Evolutionary conservation across 2,329 filamentous ascomycete species (phyloP), one percentile per base, ranked within the genome.

Genomic region (Beauveria brongniartii): DNA sequence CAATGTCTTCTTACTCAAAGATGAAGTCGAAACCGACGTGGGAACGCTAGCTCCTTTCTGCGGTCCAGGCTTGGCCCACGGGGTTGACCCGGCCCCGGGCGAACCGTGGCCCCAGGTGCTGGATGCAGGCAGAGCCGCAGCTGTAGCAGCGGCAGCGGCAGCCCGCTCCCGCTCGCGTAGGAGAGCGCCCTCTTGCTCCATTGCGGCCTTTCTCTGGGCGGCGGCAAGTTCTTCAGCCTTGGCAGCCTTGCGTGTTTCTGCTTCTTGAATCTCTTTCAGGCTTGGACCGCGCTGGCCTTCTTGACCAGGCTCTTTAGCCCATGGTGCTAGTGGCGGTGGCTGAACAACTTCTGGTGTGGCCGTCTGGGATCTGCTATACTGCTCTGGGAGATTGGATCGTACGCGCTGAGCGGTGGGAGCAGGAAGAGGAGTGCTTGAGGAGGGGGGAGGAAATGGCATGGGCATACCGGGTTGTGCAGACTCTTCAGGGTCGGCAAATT

Each of bases 211-310:
- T 66, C 92, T 89, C 63, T 88, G 83, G 47, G 90, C 88, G 41
- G 87, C 86, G 18, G 90, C 91, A 59, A 86, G 77, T 69, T 94
- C 91, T 70, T 97, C 93, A 14, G 85, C 87, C 75, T 95, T 90
- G 56, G 93, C 93, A 12, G 92, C 92, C 72, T 94, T 95, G 70
- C 89, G 91, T 41, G 93, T 93, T 73, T 99, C 94, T 5, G 91
- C 88, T 73, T 96, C 93, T 73, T 99, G 94, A 26, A 99, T 99
- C 71, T 99, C 92, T 76, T 92, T 96, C 64, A 99, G 78, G 63
- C 92, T 97, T 2, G 93, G 94, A 0, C 92, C 92, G 73, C 90
- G 95, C 46, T 90, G 85, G 26, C 82, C 77, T 63, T 85, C 81
- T 5, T 80, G 76, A 54, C 89, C 88, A 3, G 83, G 82, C 65